Evolutionary conservation across 139 green algal genomes (phyloP).

Genomic region (Tetradesmus obliquus): DNA sequence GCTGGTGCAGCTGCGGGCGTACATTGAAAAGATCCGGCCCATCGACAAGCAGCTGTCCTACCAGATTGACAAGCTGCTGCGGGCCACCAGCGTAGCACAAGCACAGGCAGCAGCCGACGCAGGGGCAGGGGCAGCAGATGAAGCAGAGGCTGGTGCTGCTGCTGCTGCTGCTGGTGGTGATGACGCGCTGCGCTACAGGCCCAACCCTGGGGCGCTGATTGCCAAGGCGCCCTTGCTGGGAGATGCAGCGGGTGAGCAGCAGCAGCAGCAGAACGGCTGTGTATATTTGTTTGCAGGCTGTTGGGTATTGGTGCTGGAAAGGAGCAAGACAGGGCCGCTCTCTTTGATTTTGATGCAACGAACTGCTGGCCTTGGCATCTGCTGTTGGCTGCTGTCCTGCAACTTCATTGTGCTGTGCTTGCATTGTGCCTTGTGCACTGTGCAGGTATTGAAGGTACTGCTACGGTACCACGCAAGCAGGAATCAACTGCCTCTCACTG

Average conservation of each 20-base stretch:
- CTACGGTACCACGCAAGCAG: too few species aligned
- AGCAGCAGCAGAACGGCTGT: conserved; percentile 19
- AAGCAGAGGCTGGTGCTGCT: conserved; percentile 11
- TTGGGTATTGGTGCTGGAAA: too few species aligned
- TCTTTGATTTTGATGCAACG: too few species aligned
- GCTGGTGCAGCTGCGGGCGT: conserved; percentile 87
- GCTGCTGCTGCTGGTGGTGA: conserved; percentile 41
- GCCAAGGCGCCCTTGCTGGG: conserved; percentile 53
- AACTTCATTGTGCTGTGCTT: too few species aligned
- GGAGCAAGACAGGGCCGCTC: too few species aligned
- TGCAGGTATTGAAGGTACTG: too few species aligned
- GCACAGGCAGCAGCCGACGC: conserved; percentile 20
- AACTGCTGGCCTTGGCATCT: too few species aligned
- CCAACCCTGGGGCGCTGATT: conserved; percentile 84
- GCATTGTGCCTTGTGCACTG: too few species aligned
- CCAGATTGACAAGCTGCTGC: conserved; percentile 97
- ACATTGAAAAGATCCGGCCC: conserved; percentile 92
- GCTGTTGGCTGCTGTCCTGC: too few species aligned
- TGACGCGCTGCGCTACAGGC: conserved; percentile 63
- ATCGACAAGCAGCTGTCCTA: conserved; percentile 97
- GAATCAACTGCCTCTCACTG: too few species aligned
- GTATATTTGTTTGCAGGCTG: too few species aligned
- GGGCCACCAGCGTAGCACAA: conserved; percentile 58
- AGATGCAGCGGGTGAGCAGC: conserved; percentile 7
- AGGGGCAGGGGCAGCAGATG: conserved; percentile 6